A percentile compares a stretch with the other conserved stretches of the same genome.
phyloP scores from a whole-genome alignment of 192 early-diverging fungal genomes.

The Backusella sp. region DNA sequence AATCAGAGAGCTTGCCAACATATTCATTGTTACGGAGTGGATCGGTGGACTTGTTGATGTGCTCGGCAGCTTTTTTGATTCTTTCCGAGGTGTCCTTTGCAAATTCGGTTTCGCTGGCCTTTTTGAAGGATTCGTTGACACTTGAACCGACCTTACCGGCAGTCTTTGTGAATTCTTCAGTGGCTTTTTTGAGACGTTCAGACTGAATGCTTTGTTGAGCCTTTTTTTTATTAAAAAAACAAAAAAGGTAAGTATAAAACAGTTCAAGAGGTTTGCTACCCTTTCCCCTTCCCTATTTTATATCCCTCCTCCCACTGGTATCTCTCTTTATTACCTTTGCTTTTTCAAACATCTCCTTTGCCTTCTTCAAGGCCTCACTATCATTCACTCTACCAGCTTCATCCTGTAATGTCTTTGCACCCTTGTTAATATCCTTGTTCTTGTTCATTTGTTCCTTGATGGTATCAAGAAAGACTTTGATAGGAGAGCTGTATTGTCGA shows the following conservation, averaged over 20 bases:
- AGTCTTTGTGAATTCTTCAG: slow-evolving; percentile 68
- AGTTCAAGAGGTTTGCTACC: neutral
- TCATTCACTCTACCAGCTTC: slow-evolving; percentile 79
- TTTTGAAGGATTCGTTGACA: slow-evolving; percentile 63
- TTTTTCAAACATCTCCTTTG: slow-evolving; percentile 68
- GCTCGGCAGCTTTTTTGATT: slow-evolving; percentile 43
- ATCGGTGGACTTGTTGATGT: slow-evolving; percentile 34
- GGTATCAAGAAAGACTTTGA: slow-evolving; percentile 85
- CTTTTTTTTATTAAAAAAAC: slow-evolving; percentile 15
- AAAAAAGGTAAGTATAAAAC: neutral
- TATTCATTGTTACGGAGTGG: slow-evolving; percentile 39
- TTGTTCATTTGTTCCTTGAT: slow-evolving; percentile 91
- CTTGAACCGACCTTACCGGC: slow-evolving; percentile 68
- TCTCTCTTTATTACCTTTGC: slow-evolving; percentile 44
- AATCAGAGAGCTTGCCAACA: slow-evolving; percentile 61
- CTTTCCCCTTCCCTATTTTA: slow-evolving; percentile 1
- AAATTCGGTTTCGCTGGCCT: slow-evolving; percentile 70
- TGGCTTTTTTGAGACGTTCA: slow-evolving; percentile 55
- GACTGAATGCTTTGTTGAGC: slow-evolving; percentile 36
- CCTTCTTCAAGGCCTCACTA: slow-evolving; percentile 84
- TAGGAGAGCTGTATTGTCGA: slow-evolving; percentile 45
- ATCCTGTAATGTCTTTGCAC: slow-evolving; percentile 88
- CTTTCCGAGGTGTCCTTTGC: slow-evolving; percentile 78
- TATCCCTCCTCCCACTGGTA: neutral
- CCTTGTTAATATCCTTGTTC: slow-evolving; percentile 90